Evolutionary conservation across 2,329 filamentous ascomycete genomes (phyloP), one percentile per base, ranked within the genome.

Genomic region (Bimuria novae-zelandiae): DNA sequence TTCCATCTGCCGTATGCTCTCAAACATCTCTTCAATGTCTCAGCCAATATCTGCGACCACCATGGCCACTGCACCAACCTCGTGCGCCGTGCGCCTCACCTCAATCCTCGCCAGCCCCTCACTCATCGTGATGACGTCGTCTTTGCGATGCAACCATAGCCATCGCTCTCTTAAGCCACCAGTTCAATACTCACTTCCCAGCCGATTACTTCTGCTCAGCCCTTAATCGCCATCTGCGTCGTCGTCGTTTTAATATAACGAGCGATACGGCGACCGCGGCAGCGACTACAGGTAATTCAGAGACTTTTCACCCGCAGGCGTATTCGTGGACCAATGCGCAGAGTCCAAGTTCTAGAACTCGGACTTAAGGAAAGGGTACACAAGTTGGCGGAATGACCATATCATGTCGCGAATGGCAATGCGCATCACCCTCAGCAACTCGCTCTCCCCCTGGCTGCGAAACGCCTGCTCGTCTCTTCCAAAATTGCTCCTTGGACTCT

Each of bases 311-410:
- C 14, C 33, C 30, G 36, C 29, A 25, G 35, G 30, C 36, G 47
- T 43, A 29, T 49, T 56, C 6, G 40, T 57, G 17, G 37, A 56
- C 62, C 61, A 61, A 14, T 56, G 53, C 25, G 49, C 52, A 4
- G 57, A 41, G 25, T 54, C 60, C 21, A 53, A 46, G 8, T 54
- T 29, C 23, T 70, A 64, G 35, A 66, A 64, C n/a, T 68, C 62
- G 10, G 67, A 57, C 35, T 67, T 68, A 25, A 78, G 55, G 41
- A 78, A 78, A 0, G 73, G 70, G 42, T 60, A 52, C 58, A 78
- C 76, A 4, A 78, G 52, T 1, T 56, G 55, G 29, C 70, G 61
- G 43, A 77, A 78, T 14, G 64, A 57, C 25, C 65, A 61, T 37
- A 75, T 72, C 52, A 77, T 65, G 32, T 71, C 61, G 37, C 65